Conservation (phyloP, 257 asterid species). For the Solanum dulcamara region DNA sequence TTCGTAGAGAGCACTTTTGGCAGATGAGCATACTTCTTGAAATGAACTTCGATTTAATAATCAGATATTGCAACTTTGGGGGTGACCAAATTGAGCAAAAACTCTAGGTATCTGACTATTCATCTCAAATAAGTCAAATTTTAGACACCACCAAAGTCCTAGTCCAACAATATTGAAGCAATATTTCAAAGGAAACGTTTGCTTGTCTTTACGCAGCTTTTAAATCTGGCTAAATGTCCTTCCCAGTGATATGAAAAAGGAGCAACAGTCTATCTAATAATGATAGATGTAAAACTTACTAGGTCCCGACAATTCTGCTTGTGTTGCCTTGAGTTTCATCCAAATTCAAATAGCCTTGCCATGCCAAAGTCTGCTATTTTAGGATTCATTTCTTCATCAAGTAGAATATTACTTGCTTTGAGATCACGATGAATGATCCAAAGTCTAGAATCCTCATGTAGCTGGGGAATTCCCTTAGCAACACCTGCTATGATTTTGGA, state of each 20-base stretch:
- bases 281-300: background rate
- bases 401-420: constrained; percentile 25
- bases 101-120: background rate
- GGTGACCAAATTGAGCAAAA: no score
- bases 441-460: constrained; percentile 14
- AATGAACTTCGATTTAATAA: no score
- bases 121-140: background rate
- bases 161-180: background rate
- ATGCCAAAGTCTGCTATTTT: constrained; percentile 27
- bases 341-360: constrained; percentile 1
- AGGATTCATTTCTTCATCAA: constrained; percentile 22
- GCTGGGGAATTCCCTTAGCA: constrained; percentile 9
- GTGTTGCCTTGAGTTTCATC: background rate
- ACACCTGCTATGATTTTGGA: constrained; percentile 10
- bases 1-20: background rate
- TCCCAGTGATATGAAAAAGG: background rate
- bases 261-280: background rate
- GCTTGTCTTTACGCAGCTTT: background rate
- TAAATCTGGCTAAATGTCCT: background rate
- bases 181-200: background rate
- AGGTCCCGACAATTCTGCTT: background rate
- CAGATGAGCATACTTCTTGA: no score
- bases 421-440: constrained; percentile 27
- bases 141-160: background rate
- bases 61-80: background rate